Conservation (phyloP, 129 eudicot species). For the Dittrichia graveolens region DNA sequence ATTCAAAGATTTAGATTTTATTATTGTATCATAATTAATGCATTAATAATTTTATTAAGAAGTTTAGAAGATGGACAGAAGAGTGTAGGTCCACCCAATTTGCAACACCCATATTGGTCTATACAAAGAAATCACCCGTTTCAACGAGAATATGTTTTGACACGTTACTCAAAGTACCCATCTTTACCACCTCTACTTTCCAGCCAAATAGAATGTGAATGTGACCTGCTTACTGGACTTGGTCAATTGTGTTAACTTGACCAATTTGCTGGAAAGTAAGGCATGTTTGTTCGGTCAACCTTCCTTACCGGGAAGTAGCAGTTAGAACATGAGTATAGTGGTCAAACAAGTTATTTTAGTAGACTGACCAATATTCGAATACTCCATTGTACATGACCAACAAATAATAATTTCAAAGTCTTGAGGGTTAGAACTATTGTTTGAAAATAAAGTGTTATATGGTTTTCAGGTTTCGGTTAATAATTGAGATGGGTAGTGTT, state of each 20-base stretch:
- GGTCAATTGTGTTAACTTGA: neutral
- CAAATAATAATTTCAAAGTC: conserved; percentile 1
- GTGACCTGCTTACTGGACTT: neutral
- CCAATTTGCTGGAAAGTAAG: conserved; percentile 2
- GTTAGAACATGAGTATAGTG: neutral
- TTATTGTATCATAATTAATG: no score
- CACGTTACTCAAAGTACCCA: neutral
- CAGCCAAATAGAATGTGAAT: neutral
- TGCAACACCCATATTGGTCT: neutral
- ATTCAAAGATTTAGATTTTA: no score
- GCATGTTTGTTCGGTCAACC: neutral
- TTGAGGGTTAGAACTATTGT: neutral
- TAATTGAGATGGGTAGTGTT: neutral
- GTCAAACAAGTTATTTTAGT: conserved; percentile 15
- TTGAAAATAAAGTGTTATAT: neutral
- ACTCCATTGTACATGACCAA: neutral
- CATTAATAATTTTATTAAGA: no score
- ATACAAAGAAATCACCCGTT: neutral
- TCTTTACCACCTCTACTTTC: conserved; percentile 2
- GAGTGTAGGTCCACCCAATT: no score
- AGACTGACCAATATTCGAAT: conserved; percentile 1
- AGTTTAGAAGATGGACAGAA: no score
- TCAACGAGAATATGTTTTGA: neutral
- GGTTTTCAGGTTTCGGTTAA: conserved; percentile 9
- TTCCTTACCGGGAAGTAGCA: neutral